Evolutionary conservation across 2,329 filamentous ascomycete species (phyloP).

Genomic region (Botrytis galanthina): DNA sequence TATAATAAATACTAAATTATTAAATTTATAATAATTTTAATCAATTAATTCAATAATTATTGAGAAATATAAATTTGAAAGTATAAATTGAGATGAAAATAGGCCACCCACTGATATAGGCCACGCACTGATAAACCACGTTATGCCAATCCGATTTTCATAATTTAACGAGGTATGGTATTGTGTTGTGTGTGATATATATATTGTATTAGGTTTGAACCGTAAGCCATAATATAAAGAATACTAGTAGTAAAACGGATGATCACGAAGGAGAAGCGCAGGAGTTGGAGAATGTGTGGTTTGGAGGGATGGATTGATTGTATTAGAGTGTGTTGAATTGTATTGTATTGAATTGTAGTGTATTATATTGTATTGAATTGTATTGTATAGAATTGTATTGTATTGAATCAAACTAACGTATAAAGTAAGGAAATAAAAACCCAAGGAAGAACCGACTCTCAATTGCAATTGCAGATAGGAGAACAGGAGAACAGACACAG

Average conservation of each 20-base stretch:
- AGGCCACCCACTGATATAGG: too few species aligned
- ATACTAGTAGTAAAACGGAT: neutral
- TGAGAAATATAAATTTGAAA: too few species aligned
- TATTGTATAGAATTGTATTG: too few species aligned
- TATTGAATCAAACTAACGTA: neutral
- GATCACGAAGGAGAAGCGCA: neutral
- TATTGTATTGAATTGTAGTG: too few species aligned
- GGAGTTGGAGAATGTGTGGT: neutral
- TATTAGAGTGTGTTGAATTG: neutral
- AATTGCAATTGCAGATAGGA: neutral
- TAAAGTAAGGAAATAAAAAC: neutral
- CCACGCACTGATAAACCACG: too few species aligned
- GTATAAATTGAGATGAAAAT: too few species aligned
- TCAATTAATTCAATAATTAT: too few species aligned
- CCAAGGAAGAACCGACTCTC: neutral
- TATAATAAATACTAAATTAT: too few species aligned
- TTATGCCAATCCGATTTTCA: too few species aligned
- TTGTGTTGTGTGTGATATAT: neutral
- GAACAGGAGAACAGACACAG: neutral
- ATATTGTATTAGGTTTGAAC: neutral
- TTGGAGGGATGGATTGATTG: neutral
- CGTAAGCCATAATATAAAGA: neutral
- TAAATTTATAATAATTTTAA: too few species aligned
- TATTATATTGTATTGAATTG: neutral
- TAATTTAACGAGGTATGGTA: neutral